Evolutionary conservation across 2,329 filamentous ascomycete species (phyloP).

Genomic region (Pseudogymnoascus sp.): DNA sequence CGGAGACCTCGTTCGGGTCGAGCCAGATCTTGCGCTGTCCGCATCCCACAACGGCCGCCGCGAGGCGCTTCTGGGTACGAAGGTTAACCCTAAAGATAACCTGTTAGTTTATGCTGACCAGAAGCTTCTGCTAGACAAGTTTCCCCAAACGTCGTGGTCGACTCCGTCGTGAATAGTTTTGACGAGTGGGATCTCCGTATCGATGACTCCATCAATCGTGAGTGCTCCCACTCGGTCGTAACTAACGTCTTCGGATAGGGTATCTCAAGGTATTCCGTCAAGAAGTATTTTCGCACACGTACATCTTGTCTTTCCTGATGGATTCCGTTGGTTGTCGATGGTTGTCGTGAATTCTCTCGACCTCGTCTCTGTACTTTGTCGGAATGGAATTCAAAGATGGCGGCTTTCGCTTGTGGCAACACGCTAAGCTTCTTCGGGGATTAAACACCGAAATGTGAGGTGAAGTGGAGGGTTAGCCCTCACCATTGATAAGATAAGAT

Average conservation of each 20-base stretch:
- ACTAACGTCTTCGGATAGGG: not conserved
- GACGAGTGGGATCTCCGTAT: slow-evolving; percentile 4
- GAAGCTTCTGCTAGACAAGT: not conserved
- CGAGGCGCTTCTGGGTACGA: slow-evolving; percentile 99
- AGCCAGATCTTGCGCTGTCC: slow-evolving; percentile 99
- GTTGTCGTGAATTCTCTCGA: slow-evolving; percentile 11
- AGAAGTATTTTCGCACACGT: slow-evolving; percentile 9
- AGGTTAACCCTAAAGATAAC: slow-evolving; percentile 78
- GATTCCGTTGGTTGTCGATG: slow-evolving; percentile 10
- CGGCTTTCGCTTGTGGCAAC: slow-evolving; percentile 1
- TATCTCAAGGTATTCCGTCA: slow-evolving; percentile 2
- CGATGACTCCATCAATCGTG: slow-evolving; percentile 8
- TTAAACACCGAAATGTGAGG: slow-evolving; percentile 1
- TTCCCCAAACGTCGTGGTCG: not conserved
- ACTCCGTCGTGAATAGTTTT: slow-evolving; percentile 2
- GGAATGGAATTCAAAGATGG: slow-evolving; percentile 8
- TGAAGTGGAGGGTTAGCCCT: slow-evolving; percentile 5
- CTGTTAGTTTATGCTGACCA: not conserved
- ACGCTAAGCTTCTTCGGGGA: slow-evolving; percentile 2
- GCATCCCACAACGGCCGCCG: slow-evolving; percentile 95
- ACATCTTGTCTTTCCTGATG: slow-evolving; percentile 11
- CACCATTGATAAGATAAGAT: slow-evolving; percentile 3
- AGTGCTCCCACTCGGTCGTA: slow-evolving; percentile 2
- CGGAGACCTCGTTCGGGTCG: slow-evolving; percentile 97
- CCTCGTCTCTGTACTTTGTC: slow-evolving; percentile 8